Conservation (phyloP, 2,329 filamentous ascomycete genomes). For the Lanzia echinophila region DNA sequence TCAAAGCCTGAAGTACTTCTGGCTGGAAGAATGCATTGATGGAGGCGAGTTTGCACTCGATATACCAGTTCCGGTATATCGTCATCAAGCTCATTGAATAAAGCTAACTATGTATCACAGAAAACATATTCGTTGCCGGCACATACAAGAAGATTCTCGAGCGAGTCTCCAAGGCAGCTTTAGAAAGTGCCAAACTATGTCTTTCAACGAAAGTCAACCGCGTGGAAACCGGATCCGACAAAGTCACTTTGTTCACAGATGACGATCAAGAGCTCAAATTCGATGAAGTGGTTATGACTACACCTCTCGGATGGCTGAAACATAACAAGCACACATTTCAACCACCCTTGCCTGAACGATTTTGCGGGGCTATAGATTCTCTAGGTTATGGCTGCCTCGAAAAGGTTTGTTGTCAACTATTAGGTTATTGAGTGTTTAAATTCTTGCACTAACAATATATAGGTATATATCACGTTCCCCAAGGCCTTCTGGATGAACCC, state of each 20-base stretch:
- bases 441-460: not conserved
- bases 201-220: conserved; percentile 21
- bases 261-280: conserved; percentile 20
- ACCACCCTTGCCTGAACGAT: conserved; percentile 36
- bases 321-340: conserved; percentile 36
- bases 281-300: conserved; percentile 43
- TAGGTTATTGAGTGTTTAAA: too few species aligned
- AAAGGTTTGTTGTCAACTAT: conserved; percentile 34
- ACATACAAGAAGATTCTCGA: conserved; percentile 28
- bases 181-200: conserved; percentile 18
- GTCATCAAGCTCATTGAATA: not conserved
- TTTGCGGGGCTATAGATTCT: conserved; percentile 40
- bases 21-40: conserved; percentile 51
- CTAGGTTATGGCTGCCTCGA: conserved; percentile 45
- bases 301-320: conserved; percentile 45
- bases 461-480: conserved; percentile 48
- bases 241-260: conserved; percentile 15
- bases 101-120: conserved; percentile 10
- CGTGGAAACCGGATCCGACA: conserved; percentile 10
- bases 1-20: conserved; percentile 51
- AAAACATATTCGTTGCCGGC: conserved; percentile 29
- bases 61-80: not conserved
- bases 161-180: conserved; percentile 23
- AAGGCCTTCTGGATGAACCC: conserved; percentile 51
- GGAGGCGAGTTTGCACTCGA: conserved; percentile 31